Percentiles rank a stretch among this genome's conserved stretches.
These are phyloP conservation scores for Venturia nashicola DNA, from an alignment of 2,329 filamentous ascomycete genomes.

Conservation along the genomic window DNA sequence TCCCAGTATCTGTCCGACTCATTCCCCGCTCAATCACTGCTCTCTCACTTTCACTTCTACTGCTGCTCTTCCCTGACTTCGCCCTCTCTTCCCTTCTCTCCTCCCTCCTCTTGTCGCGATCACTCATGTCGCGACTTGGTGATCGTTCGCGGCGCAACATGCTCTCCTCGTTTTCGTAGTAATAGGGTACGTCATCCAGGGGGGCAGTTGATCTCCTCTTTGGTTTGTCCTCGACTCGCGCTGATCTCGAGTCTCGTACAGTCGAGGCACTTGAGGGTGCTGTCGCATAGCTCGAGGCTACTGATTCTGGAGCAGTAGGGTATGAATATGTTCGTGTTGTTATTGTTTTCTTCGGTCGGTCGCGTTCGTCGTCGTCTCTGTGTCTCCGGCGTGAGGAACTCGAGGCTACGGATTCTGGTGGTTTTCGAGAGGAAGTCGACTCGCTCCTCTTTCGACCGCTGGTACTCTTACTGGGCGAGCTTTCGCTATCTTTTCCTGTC, in stretches of 20 bases:
- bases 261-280: constrained; percentile 15
- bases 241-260: constrained; percentile 17
- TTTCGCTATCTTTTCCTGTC: constrained; percentile 1
- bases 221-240: constrained; percentile 19
- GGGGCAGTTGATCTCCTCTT: constrained; percentile 11
- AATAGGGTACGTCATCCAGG: constrained; percentile 13
- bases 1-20: constrained; percentile 19
- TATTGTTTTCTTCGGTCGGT: constrained; percentile 11
- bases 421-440: background rate
- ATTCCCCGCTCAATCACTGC: constrained; percentile 18
- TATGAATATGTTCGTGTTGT: constrained; percentile 16
- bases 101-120: constrained; percentile 21
- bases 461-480: background rate
- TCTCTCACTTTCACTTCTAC: constrained; percentile 20
- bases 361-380: constrained; percentile 10
- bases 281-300: constrained; percentile 26
- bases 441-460: background rate
- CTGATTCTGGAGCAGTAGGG: constrained; percentile 19
- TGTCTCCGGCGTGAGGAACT: background rate
- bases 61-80: constrained; percentile 5
- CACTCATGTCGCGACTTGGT: constrained; percentile 20
- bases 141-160: constrained; percentile 13
- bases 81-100: constrained; percentile 13
- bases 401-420: background rate
- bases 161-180: constrained; percentile 13